Percentiles rank a stretch among this genome's conserved stretches.
These are phyloP conservation scores for Thermoascus crustaceus DNA, from an alignment of 2,329 filamentous ascomycete genomes.

Conservation along the genomic window DNA sequence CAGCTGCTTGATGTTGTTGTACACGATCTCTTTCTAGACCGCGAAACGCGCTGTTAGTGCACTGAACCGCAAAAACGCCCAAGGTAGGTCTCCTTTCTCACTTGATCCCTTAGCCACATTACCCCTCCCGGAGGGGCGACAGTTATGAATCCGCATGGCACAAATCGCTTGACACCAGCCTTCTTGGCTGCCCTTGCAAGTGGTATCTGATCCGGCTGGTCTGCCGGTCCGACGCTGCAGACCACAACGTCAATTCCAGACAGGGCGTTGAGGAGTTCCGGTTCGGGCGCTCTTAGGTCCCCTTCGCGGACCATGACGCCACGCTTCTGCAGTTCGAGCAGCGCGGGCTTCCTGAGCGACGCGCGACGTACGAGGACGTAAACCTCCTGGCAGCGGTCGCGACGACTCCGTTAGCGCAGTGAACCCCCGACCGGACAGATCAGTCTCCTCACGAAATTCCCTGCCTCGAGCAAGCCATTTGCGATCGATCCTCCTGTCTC, in stretches of 20 bases:
- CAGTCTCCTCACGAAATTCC: conserved; percentile 13
- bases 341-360: conserved; percentile 41
- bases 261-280: conserved; percentile 26
- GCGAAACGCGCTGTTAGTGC: background rate
- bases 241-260: conserved; percentile 40
- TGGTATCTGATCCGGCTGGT: conserved; percentile 36
- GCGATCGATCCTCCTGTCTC: conserved; percentile 34
- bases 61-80: background rate
- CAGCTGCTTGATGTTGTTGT: conserved; percentile 42
- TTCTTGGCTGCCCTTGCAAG: conserved; percentile 43
- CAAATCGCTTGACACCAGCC: conserved; percentile 45
- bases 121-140: conserved; percentile 39
- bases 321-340: conserved; percentile 30
- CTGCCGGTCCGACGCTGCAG: conserved; percentile 29
- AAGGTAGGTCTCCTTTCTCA: conserved; percentile 12
- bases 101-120: conserved; percentile 35
- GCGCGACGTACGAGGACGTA: conserved; percentile 40
- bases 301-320: conserved; percentile 37
- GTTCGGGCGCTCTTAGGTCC: conserved; percentile 21
- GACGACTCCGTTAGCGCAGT: conserved; percentile 2
- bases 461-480: conserved; percentile 27
- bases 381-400: conserved; percentile 33
- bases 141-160: conserved; percentile 45
- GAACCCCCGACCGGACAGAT: background rate
- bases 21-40: conserved; percentile 43